Percentiles rank a stretch among this genome's conserved stretches.
These are phyloP conservation scores for Aspergillus fructus DNA, from an alignment of 2,329 filamentous ascomycete genomes.

Conservation along the genomic window DNA sequence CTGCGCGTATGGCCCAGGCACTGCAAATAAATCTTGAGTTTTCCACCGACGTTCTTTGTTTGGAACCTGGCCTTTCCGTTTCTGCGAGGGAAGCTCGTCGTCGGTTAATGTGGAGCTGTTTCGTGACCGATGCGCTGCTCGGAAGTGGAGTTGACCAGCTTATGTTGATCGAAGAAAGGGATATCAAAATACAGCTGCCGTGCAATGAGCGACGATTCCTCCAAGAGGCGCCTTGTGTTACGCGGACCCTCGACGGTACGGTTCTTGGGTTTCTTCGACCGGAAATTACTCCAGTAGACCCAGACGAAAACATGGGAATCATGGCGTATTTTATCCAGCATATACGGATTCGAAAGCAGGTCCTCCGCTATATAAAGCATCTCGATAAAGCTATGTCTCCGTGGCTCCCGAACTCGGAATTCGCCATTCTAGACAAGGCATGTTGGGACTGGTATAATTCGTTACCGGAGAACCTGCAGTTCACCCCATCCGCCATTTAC, in stretches of 20 bases:
- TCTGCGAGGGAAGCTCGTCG: slow-evolving; percentile 6
- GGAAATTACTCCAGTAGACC: not conserved
- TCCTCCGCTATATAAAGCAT: slow-evolving; percentile 11
- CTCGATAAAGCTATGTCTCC: slow-evolving; percentile 9
- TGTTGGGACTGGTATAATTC: slow-evolving; percentile 6
- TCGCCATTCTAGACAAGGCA: slow-evolving; percentile 8
- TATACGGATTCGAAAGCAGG: slow-evolving; percentile 7
- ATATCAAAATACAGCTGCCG: slow-evolving; percentile 10
- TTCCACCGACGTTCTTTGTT: slow-evolving; percentile 9
- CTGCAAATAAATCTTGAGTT: slow-evolving; percentile 11
- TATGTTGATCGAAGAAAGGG: slow-evolving; percentile 6
- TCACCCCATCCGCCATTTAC: slow-evolving; percentile 1
- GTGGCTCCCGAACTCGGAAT: slow-evolving; percentile 10
- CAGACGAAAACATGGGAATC: slow-evolving; percentile 9
- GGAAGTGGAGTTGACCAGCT: slow-evolving; percentile 13
- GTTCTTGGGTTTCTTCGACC: slow-evolving; percentile 1
- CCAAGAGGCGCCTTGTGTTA: slow-evolving; percentile 4
- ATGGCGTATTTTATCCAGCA: slow-evolving; percentile 10
- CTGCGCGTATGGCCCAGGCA: slow-evolving; percentile 9
- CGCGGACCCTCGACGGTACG: not conserved
- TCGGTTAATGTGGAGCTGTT: slow-evolving; percentile 12
- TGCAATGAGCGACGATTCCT: slow-evolving; percentile 6
- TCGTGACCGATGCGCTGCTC: slow-evolving; percentile 10
- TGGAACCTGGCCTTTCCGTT: slow-evolving; percentile 1
- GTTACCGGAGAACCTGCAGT: slow-evolving; percentile 4